Percentiles rank a stretch among this genome's conserved stretches.
Conservation (phyloP, 192 early-diverging fungal genomes). For the Glomus cerebriforme region DNA sequence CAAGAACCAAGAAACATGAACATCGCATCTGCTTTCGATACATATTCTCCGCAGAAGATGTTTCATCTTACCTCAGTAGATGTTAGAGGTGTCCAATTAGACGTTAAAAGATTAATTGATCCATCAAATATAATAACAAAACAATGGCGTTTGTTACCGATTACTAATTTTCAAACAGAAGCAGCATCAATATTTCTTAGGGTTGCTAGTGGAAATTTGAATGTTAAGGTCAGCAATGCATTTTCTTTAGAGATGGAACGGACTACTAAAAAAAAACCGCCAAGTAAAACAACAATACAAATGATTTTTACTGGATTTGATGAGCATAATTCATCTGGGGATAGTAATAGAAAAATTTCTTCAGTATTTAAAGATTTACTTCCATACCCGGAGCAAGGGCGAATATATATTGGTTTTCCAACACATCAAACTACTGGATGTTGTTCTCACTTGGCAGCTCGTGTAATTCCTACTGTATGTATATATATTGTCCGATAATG, state of each 20-base stretch:
- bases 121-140: conserved; percentile 30
- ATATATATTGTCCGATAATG: not conserved
- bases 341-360: conserved; percentile 1
- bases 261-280: conserved; percentile 86
- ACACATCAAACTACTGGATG: conserved; percentile 92
- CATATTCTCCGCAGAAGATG: conserved; percentile 67
- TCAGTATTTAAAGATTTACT: conserved; percentile 79
- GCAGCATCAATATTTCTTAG: conserved; percentile 68
- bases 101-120: conserved; percentile 48
- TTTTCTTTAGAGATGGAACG: conserved; percentile 81
- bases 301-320: conserved; percentile 76
- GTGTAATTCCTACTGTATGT: conserved; percentile 82
- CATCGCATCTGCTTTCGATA: conserved; percentile 49
- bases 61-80: conserved; percentile 68
- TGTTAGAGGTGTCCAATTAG: conserved; percentile 59
- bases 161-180: conserved; percentile 29
- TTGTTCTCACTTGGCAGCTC: conserved; percentile 73
- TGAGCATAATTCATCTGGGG: conserved; percentile 52
- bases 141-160: conserved; percentile 13
- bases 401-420: conserved; percentile 88
- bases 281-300: conserved; percentile 65
- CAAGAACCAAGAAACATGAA: conserved; percentile 63
- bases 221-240: conserved; percentile 56
- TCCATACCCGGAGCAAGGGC: conserved; percentile 75
- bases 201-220: conserved; percentile 62